Conservation (phyloP, 2,329 filamentous ascomycete species). For the Neoscytalidium dimidiatum region DNA sequence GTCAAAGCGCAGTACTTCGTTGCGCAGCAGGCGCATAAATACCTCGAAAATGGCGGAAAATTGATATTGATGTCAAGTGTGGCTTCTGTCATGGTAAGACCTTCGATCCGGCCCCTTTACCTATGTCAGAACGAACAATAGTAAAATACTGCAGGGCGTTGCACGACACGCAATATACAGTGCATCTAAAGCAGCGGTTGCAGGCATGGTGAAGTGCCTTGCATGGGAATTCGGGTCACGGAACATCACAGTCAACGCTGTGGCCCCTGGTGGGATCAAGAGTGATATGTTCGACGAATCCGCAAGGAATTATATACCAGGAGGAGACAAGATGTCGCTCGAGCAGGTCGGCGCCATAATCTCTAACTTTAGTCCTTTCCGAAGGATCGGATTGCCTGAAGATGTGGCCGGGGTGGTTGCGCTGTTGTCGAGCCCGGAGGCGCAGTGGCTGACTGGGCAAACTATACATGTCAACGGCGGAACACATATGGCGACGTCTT, state of each 20-base stretch:
- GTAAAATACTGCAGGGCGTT: neutral
- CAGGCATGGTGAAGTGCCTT: neutral
- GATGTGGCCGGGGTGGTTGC: neutral
- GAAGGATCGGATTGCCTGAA: neutral
- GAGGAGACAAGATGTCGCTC: neutral
- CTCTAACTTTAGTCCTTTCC: neutral
- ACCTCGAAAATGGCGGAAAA: conserved; percentile 21
- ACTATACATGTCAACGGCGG: neutral
- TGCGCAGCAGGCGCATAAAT: conserved; percentile 25
- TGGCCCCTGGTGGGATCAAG: conserved; percentile 85
- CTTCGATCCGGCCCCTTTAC: no score
- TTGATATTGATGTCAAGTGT: conserved; percentile 23
- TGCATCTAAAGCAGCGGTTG: neutral
- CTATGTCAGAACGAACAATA: no score
- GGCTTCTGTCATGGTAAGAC: conserved; percentile 27
- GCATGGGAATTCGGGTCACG: conserved; percentile 35
- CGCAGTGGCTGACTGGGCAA: neutral
- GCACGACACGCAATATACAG: neutral
- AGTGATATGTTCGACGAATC: conserved; percentile 70
- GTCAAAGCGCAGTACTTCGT: conserved; percentile 42
- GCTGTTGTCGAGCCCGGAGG: neutral
- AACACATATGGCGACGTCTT: neutral
- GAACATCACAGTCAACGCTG: conserved; percentile 82
- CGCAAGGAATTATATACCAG: neutral
- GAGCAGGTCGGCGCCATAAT: neutral